Base-by-base conservation (phyloP, 2,329 filamentous ascomycete species). In the Xylariaceae sp. region DNA sequence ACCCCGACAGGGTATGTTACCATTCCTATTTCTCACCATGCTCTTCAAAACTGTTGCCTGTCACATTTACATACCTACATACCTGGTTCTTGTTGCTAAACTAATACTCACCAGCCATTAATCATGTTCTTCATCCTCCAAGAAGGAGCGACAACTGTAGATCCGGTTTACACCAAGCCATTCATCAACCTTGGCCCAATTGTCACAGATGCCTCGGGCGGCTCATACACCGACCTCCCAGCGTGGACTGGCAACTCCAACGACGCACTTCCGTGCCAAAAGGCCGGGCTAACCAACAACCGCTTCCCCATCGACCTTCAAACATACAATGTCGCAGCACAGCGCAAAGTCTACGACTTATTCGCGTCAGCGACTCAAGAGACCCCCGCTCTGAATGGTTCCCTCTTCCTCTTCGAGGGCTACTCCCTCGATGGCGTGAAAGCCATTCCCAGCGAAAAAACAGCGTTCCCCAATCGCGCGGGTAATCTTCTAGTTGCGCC, bases 331-430 rank as follows among this genome's bases (percentile, higher is more conserved):
- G 44, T 67, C 19, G 48, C 64, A 0, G 69, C 73, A 1, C 68
- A 71, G 50, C 63, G 63, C 43, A 58, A 63, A 22, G 69, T 68
- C 2, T 76, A 71, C 47, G 66, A 72, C 3, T 46, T 70, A 9
- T 76, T 71, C 54, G 64, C 68, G 0, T 54, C 67, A 0, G 63
- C 63, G 1, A 61, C 70, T 14, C 60, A 62, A 1, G 57, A 61
- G 3, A 59, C 58, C 13, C 67, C 71, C 0, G 58, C 59, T 0
- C 68, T 71, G 36, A 69, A 68, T 45, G 16, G 31, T 5, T 66
- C 59, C 1, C 10, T 51, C 3, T 39, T 66, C 28, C 22, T 65
- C 4, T 62, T 60, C 36, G 65, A 67, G 44, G 60, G 57, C 1
- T 63, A 60, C 28, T 42, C 58, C 1, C 1, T 50, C 13, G 45